Evolutionary conservation across 2,329 filamentous ascomycete genomes (phyloP), one percentile per base, ranked within the genome.

Genomic region (Colletotrichum spaethianum): DNA sequence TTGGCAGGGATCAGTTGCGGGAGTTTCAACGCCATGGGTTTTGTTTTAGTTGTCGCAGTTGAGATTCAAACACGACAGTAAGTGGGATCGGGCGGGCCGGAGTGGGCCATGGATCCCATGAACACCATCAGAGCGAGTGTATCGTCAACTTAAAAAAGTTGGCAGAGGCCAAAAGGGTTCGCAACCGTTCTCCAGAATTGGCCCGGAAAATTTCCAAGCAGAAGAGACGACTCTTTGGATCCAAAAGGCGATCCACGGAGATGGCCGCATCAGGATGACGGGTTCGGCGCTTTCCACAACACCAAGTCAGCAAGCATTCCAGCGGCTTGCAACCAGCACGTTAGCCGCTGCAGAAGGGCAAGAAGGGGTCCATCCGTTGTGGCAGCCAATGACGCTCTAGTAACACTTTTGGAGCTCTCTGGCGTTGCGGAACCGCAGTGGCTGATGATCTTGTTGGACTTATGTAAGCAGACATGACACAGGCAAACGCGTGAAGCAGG

Each of bases 1-100:
- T 26, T 28, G 26, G 57, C 69, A 63, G 57, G 69, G 69, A 57
- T 57, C n/a, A 20, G 33, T 70, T 67, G 55, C 31, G 5, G 28
- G 59, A 53, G 63, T 67, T 67, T 46, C 63, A 59, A 70, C 52
- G 67, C 40, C 50, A 62, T 33, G 53, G 33, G 53, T 2, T 50
- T 63, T 57, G 4, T 33, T 53, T 72, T 46, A 38, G 36, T 57
- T 68, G 63, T 68, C 42, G 40, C 69, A 68, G 64, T 53, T 59
- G 57, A n/a, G 18, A 57, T 50, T 67, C 56, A 57, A 50, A 70
- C 31, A 31, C 16, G 14, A 8, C 23, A 26, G 48, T 16, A 44
- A 26, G 26, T 3, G 36, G 52, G 38, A 70, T 60, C 28, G 67
- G 50, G 67, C 38, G 66, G 66, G 66, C 66, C 33, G 16, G 26